Evolutionary conservation across 257 asterid genomes (phyloP).

Genomic region (Capsicum rhomboideum): DNA sequence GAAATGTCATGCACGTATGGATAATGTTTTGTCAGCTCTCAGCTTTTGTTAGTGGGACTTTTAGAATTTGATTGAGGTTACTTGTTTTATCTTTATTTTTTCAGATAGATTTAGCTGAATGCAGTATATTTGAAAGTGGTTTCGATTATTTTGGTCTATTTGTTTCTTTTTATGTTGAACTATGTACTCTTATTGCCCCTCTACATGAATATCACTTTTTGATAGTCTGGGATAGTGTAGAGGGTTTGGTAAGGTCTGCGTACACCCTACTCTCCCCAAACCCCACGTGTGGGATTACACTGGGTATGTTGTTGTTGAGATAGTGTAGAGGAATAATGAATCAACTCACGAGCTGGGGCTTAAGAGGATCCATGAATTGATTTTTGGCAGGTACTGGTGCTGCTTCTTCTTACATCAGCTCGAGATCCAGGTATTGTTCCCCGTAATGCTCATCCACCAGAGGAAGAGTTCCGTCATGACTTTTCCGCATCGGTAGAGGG

Average conservation of each 20-base stretch:
- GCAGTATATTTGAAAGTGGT: neutral
- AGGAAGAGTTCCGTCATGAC: constrained; percentile 81
- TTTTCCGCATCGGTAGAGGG: constrained; percentile 74
- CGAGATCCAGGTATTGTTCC: constrained; percentile 99
- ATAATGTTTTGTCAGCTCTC: neutral
- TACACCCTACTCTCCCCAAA: too few relatives aligned
- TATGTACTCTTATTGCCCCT: neutral
- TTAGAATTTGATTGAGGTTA: neutral
- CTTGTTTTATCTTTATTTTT: neutral
- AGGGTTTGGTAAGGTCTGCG: neutral
- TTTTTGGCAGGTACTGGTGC: constrained; percentile 59
- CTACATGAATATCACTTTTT: neutral
- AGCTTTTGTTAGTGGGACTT: neutral
- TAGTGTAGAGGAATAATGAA: neutral
- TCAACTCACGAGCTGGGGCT: neutral
- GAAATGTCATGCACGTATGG: neutral
- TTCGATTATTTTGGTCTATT: neutral
- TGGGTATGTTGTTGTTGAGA: neutral
- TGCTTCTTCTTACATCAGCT: constrained; percentile 76
- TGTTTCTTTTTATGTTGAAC: neutral
- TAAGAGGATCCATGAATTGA: constrained; percentile 1
- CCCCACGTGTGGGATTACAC: too few relatives aligned
- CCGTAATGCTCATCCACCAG: constrained; percentile 95
- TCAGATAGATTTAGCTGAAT: neutral
- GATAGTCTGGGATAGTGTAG: neutral